These are phyloP conservation scores for Lathyrus aphaca DNA, from an alignment of 306 rosid species.

Conservation along the genomic window DNA sequence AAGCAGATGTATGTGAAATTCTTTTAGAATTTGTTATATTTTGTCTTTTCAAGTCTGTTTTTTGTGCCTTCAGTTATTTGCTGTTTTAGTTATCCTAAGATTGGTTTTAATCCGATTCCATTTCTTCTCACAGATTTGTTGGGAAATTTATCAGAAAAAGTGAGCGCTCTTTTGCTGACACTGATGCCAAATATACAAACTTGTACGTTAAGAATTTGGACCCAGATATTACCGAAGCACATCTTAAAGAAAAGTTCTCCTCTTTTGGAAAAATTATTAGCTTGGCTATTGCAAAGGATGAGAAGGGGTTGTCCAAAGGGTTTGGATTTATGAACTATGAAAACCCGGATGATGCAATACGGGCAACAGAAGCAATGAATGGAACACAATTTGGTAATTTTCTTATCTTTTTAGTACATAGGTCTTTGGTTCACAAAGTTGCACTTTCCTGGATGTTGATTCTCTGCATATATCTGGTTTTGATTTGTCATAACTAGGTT, in stretches of 20 bases:
- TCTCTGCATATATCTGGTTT: constrained; percentile 23
- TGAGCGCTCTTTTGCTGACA: constrained; percentile 59
- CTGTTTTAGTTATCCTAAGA: constrained; percentile 11
- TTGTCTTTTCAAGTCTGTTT: background rate
- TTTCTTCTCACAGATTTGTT: constrained; percentile 61
- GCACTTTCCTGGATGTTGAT: constrained; percentile 14
- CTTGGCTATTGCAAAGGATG: constrained; percentile 62
- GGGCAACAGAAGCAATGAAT: constrained; percentile 68
- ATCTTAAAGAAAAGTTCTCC: constrained; percentile 64
- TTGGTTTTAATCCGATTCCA: constrained; percentile 12
- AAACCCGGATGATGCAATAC: constrained; percentile 70
- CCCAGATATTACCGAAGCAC: constrained; percentile 53
- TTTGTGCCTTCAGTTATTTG: constrained; percentile 20
- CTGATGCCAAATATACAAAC: constrained; percentile 70
- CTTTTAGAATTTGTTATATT: constrained; percentile 4
- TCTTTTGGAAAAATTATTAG: constrained; percentile 73
- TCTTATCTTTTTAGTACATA: constrained; percentile 14
- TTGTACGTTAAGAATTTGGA: constrained; percentile 81
- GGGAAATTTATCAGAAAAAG: constrained; percentile 65
- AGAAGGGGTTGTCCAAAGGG: constrained; percentile 65
- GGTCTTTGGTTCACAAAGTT: constrained; percentile 24
- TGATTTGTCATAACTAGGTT: constrained; percentile 54
- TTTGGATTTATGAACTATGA: constrained; percentile 81
- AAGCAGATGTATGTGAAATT: constrained; percentile 64
- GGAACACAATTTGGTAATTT: constrained; percentile 68